Percentiles rank a stretch among this genome's conserved stretches.
These are phyloP conservation scores for Rhizodiscina lignyota DNA, from an alignment of 495 filamentous ascomycete genomes.

Conservation along the genomic window DNA sequence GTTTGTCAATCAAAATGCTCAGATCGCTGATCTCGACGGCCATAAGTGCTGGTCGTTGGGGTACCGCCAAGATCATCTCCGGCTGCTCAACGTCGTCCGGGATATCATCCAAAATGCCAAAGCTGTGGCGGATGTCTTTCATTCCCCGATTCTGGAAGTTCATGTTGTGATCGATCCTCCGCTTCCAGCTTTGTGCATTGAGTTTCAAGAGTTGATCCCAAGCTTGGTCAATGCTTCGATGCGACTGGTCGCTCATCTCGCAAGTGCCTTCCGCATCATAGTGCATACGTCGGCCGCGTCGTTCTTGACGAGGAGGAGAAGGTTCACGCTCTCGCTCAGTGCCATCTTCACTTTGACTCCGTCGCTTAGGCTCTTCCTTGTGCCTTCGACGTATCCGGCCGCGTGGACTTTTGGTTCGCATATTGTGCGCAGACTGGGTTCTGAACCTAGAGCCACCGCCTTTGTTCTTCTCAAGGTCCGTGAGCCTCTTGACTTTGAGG, in stretches of 20 bases:
- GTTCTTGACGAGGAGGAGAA: constrained; percentile 25
- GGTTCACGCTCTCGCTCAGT: constrained; percentile 26
- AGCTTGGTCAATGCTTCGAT: constrained; percentile 57
- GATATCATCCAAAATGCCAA: constrained; percentile 70
- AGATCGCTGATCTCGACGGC: constrained; percentile 68
- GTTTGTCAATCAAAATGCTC: constrained; percentile 76
- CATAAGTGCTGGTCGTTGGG: constrained; percentile 74
- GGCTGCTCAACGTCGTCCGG: constrained; percentile 65
- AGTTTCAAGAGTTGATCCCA: constrained; percentile 55
- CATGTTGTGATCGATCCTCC: constrained; percentile 65
- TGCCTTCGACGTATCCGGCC: neutral
- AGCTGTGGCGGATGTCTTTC: constrained; percentile 60
- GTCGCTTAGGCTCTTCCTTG: constrained; percentile 8
- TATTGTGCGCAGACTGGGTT: constrained; percentile 28
- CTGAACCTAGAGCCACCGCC: constrained; percentile 33
- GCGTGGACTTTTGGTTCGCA: constrained; percentile 13
- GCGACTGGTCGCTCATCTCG: constrained; percentile 48
- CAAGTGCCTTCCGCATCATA: constrained; percentile 68
- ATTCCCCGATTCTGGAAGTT: constrained; percentile 52
- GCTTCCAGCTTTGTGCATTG: constrained; percentile 86
- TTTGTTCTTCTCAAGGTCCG: constrained; percentile 43
- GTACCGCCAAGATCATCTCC: constrained; percentile 75
- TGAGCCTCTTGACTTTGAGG: constrained; percentile 70
- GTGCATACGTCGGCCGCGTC: constrained; percentile 33
- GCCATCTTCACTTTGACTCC: constrained; percentile 12